Evolutionary conservation across 306 rosid species (phyloP).

Genomic region (Vicia sativa): DNA sequence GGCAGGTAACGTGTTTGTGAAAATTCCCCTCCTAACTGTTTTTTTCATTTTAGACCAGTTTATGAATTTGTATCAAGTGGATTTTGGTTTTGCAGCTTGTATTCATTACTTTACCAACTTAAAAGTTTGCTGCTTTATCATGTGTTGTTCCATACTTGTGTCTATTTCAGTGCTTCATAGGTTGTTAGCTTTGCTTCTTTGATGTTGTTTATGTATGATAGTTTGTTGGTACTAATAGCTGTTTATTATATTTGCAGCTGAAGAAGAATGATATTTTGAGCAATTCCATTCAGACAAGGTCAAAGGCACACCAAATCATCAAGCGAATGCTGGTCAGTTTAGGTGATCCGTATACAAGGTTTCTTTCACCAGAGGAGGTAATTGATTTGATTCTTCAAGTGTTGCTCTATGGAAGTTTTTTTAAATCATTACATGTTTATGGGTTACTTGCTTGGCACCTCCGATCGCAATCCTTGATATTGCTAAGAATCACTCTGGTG

Average conservation of each 20-base stretch:
- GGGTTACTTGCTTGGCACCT: background rate
- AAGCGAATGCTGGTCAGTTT: conserved; percentile 81
- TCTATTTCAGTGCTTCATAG: background rate
- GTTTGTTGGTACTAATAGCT: conserved; percentile 22
- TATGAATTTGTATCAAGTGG: conserved; percentile 19
- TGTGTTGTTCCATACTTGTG: background rate
- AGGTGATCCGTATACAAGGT: conserved; percentile 96
- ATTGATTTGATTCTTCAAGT: conserved; percentile 20
- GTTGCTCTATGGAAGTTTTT: background rate
- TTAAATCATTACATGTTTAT: background rate
- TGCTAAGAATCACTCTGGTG: background rate
- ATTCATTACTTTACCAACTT: conserved; percentile 6
- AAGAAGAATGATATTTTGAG: conserved; percentile 65
- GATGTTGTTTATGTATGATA: conserved; percentile 21
- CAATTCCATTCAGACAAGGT: conserved; percentile 70
- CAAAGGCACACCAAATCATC: conserved; percentile 85
- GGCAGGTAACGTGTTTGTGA: conserved; percentile 57
- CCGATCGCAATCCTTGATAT: background rate
- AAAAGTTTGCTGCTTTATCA: conserved; percentile 29
- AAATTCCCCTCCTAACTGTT: background rate
- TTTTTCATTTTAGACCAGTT: background rate
- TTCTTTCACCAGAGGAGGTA: conserved; percentile 89
- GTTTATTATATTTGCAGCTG: conserved; percentile 50
- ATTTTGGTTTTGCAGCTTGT: conserved; percentile 1
- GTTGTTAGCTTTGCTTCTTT: background rate